Base-by-base conservation (phyloP, 129 eudicot genomes). In the Saposhnikovia divaricata region DNA sequence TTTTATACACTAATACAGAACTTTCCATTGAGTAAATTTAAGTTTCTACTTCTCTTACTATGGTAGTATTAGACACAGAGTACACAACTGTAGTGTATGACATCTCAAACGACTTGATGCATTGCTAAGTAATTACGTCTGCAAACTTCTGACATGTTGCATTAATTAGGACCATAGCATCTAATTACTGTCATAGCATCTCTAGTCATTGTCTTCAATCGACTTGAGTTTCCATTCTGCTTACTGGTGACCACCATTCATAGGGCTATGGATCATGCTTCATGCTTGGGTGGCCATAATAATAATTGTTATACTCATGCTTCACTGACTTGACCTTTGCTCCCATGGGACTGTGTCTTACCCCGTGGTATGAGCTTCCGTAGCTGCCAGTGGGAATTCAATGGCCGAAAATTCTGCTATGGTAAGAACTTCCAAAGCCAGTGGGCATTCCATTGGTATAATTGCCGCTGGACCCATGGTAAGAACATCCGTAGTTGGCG, bases 151-250 rank as follows among this genome's bases (percentile, higher is more conserved):
- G 70, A 51, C 74, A 71, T 53, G 75, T 19, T 79, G 63, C 83
- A 59, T 72, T 72, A 53, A 1, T 61, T n/a, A 61, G 14, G 6
- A 61, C 11, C 34, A 25, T 61, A 61, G 37, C 69, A 61, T 61
- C 71, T 34, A 34, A 34, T 34, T 34, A 1, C 37, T 34, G 25
- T 25, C 34, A 25, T 61, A 61, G 37, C 69, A 61, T 61, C 71
- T 79, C 61, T 80, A 85, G 72, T 87, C 88, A 27, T 83, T 85
- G 31, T 77, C 86, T 12, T 82, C 88, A 38, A 87, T 80, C n/a
- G 81, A 82, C 85, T 87, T 87, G 50, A 82, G 42, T 70, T 53
- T 78, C 90, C 90, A 87, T 39, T 80, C 55, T 16, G 78, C 77
- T 44, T 59, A 74, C 78, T 77, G 75, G 75, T 82, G 77, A 66